Base-by-base conservation (phyloP, 139 green algal genomes). In the Closterium sp. region DNA sequence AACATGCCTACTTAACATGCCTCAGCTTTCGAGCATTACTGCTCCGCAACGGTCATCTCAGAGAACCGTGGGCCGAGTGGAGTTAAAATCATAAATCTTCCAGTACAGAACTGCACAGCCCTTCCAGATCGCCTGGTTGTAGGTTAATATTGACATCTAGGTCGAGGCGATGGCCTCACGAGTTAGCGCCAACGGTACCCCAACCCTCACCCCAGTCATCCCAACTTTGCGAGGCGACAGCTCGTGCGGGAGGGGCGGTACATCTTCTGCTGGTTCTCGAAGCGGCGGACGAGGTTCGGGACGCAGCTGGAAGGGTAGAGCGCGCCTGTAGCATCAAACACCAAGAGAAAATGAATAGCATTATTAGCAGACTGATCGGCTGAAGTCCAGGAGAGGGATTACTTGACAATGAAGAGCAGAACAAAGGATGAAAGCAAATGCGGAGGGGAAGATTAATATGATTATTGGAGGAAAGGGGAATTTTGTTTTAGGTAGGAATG, bases 201-300 rank as follows among this genome's bases (percentile, higher is more conserved):
- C 90, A 92, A 9, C 79, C 90, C 70, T 92, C 90, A 7, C 90
- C 90, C 90, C 90, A 92, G 90, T 92, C 90, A 31, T 92, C 90
- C 90, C 90, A 92, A 27, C 28, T 90, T 38, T 92, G 62, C 62
- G 62, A 38, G 85, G 85, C 85, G 30, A 32, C 85, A 22, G 85
- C 85, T 32, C 29, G 29, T 4, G 85, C 85, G 85, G 85, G 29
- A 32, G 85, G 29, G 22, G 85, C 85, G 85, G 85, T 32, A 22
- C 85, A 31, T 32, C 30, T 32, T 32, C 29, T 88, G 85, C 85
- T 38, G 29, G 19, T 31, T 32, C 85, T 32, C 22, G 29, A 31
- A n/a, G 85, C 85, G 22, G 85, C 85, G 9, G 30, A 88, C 13
- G 85, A 31, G 22, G 85, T 0, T 31, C 29, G 85, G 29, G 29